phyloP scores from a whole-genome alignment of 352 stramenopile species.

The Pythium periplocum region DNA sequence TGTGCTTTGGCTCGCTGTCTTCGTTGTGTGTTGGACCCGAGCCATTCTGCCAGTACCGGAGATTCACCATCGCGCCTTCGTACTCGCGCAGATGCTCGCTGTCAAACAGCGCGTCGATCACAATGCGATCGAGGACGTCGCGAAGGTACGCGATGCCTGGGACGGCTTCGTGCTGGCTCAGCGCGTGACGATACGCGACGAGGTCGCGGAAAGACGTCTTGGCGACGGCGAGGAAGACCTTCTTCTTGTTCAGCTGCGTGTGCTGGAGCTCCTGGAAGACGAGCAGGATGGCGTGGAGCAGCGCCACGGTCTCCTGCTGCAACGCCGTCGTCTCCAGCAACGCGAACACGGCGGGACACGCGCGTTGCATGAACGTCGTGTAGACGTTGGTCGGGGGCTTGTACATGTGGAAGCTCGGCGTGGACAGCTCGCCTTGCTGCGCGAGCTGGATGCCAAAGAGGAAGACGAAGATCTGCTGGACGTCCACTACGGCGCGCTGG shows the following conservation, averaged over 20 bases:
- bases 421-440: conserved; percentile 1
- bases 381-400: conserved; percentile 78
- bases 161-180: conserved; percentile 15
- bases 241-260: conserved; percentile 87
- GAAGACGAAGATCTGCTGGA: conserved; percentile 55
- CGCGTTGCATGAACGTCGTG: conserved; percentile 56
- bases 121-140: conserved; percentile 42
- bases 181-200: conserved; percentile 42
- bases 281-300: conserved; percentile 45
- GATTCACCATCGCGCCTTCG: conserved; percentile 51
- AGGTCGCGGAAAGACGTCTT: conserved; percentile 73
- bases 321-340: conserved; percentile 15
- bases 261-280: conserved; percentile 78
- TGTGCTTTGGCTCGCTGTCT: conserved; percentile 17
- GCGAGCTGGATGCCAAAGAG: conserved; percentile 48
- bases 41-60: conserved; percentile 21
- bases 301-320: conserved; percentile 25
- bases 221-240: conserved; percentile 75
- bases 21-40: neutral
- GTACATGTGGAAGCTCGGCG: conserved; percentile 68
- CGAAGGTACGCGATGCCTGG: conserved; percentile 1
- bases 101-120: conserved; percentile 76
- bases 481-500: conserved; percentile 36
- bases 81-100: conserved; percentile 70
- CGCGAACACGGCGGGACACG: conserved; percentile 24